Conservation (phyloP, 768 basidiomycete genomes). For the Suillus cothurnatus region DNA sequence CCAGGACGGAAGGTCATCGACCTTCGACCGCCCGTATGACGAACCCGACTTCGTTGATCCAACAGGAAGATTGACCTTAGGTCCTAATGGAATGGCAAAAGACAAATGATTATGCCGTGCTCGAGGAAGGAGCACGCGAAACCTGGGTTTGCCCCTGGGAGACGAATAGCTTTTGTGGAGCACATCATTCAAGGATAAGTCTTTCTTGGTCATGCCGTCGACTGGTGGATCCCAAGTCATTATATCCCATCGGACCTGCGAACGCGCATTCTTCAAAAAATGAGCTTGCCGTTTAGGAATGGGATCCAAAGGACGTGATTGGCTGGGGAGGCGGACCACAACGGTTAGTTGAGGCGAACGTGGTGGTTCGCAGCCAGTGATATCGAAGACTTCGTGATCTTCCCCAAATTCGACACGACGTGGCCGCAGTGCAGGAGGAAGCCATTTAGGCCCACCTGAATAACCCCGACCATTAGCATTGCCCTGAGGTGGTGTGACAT, state of each 20-base stretch:
- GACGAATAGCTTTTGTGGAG: conserved; percentile 53
- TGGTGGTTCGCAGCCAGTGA: conserved; percentile 52
- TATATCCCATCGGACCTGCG: conserved; percentile 58
- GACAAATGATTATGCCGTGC: conserved; percentile 7
- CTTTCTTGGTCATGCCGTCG: conserved; percentile 60
- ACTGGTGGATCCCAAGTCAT: conserved; percentile 74
- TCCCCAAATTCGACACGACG: conserved; percentile 34
- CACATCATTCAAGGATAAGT: conserved; percentile 65
- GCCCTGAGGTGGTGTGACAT: conserved; percentile 14
- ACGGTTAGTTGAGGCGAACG: conserved; percentile 46
- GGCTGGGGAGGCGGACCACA: conserved; percentile 50
- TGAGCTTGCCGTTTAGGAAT: conserved; percentile 51
- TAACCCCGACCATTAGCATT: conserved; percentile 18
- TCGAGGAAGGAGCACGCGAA: conserved; percentile 40
- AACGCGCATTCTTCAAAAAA: conserved; percentile 40
- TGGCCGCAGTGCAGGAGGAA: conserved; percentile 55
- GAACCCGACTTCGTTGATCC: conserved; percentile 21
- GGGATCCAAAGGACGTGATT: conserved; percentile 43
- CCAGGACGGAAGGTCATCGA: conserved; percentile 42
- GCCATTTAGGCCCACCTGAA: conserved; percentile 43
- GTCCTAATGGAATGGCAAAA: conserved; percentile 17
- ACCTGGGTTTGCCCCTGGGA: conserved; percentile 36
- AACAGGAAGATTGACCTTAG: conserved; percentile 44
- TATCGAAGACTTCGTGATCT: conserved; percentile 45
- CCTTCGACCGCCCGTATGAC: conserved; percentile 31